These are phyloP conservation scores for Coniophora puteana DNA, from an alignment of 1,284 basidiomycete genomes.

Conservation along the genomic window DNA sequence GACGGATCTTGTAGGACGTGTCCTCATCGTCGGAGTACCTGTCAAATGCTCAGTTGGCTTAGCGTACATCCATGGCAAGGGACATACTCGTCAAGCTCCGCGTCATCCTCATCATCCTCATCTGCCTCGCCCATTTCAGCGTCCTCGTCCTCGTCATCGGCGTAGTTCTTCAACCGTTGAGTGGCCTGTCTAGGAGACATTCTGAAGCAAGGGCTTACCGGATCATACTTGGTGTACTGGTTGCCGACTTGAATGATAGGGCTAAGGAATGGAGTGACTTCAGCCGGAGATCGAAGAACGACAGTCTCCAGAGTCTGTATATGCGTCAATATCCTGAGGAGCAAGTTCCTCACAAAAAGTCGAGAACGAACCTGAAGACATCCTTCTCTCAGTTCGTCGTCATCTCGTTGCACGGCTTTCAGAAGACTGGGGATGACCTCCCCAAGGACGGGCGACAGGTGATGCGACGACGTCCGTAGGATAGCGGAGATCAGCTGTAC, in stretches of 20 bases:
- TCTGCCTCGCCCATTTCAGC: constrained; percentile 79
- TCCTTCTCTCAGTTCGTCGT: constrained; percentile 79
- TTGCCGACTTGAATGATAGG: constrained; percentile 68
- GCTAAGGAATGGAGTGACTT: constrained; percentile 72
- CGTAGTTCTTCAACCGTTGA: constrained; percentile 69
- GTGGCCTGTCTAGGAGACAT: neutral
- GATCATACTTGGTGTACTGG: constrained; percentile 89
- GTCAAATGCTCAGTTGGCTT: constrained; percentile 9
- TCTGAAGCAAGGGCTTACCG: constrained; percentile 48
- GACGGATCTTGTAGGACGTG: constrained; percentile 97
- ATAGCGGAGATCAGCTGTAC: constrained; percentile 81
- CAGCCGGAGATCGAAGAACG: constrained; percentile 78
- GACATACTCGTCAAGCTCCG: constrained; percentile 65
- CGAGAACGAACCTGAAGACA: constrained; percentile 56
- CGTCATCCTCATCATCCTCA: constrained; percentile 77
- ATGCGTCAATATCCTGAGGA: constrained; percentile 11
- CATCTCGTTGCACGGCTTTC: constrained; percentile 62
- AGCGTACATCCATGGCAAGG: neutral
- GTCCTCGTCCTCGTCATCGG: constrained; percentile 78
- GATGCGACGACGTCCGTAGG: constrained; percentile 64
- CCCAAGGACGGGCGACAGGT: constrained; percentile 55
- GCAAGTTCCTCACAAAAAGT: neutral
- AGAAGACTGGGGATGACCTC: constrained; percentile 69
- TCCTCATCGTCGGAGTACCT: constrained; percentile 98
- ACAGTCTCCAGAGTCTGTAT: constrained; percentile 79